A percentile compares a stretch with the other conserved stretches of the same genome.
phyloP scores from a whole-genome alignment of 176 grass and related monocot genomes.

The Hyparrhenia diplandra region DNA sequence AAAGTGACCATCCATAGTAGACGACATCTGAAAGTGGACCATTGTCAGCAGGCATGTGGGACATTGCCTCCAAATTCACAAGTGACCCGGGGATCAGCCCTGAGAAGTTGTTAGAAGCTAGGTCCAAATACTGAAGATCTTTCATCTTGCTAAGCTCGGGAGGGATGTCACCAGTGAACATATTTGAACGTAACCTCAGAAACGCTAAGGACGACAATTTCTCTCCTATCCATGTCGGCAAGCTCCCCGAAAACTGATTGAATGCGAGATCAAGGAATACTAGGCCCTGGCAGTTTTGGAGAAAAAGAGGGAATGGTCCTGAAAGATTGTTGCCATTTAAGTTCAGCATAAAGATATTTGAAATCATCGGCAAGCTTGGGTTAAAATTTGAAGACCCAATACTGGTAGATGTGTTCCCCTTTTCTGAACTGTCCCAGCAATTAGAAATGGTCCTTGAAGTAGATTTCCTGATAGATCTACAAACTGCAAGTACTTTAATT shows the following conservation, averaged over 20 bases:
- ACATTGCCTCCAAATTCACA: constrained; percentile 26
- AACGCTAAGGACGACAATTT: constrained; percentile 15
- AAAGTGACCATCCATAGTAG: not conserved
- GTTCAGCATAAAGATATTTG: constrained; percentile 17
- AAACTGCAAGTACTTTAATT: not conserved
- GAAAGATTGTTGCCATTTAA: constrained; percentile 28
- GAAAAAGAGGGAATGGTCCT: constrained; percentile 25
- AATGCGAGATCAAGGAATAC: constrained; percentile 34
- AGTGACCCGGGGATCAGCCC: constrained; percentile 27
- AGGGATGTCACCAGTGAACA: constrained; percentile 33
- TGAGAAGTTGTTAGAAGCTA: constrained; percentile 33
- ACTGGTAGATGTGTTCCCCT: not conserved
- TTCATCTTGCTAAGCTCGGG: not conserved
- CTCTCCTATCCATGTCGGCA: constrained; percentile 39
- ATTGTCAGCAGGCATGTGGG: not conserved
- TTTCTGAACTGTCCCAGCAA: not conserved
- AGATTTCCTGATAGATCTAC: not conserved
- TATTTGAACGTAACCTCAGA: constrained; percentile 25
- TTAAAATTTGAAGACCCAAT: no score
- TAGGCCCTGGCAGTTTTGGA: constrained; percentile 9
- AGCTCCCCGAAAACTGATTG: constrained; percentile 27
- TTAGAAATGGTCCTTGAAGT: not conserved
- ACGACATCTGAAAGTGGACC: not conserved
- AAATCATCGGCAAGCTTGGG: not conserved
- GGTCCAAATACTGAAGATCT: constrained; percentile 32